Evolutionary conservation across 2,329 filamentous ascomycete species (phyloP).

Genomic region (Ophiocordyceps polyrhachis-furcata): DNA sequence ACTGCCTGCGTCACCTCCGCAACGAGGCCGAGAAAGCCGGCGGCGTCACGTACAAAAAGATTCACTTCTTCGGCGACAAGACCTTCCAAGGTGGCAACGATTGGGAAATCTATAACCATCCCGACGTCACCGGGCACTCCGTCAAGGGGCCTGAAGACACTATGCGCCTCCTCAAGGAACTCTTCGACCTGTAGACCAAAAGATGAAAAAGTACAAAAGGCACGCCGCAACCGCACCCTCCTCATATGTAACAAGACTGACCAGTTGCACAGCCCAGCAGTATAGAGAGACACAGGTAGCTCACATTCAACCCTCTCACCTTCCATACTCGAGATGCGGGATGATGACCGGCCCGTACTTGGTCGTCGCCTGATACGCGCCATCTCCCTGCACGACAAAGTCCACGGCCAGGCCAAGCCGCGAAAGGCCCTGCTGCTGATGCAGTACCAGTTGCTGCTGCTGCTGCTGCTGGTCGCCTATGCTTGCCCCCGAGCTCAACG

Average conservation of each 20-base stretch:
- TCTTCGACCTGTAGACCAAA: conserved; percentile 46
- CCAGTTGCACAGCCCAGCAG: not conserved
- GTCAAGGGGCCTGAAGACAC: conserved; percentile 74
- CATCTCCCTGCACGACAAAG: conserved; percentile 91
- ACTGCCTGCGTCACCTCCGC: conserved; percentile 79
- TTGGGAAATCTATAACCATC: conserved; percentile 77
- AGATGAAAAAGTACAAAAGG: not conserved
- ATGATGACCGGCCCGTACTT: conserved; percentile 97
- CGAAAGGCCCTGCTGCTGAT: conserved; percentile 23
- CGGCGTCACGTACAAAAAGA: conserved; percentile 61
- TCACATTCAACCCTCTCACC: conserved; percentile 5
- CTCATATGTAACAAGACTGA: too few species aligned
- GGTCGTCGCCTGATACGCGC: conserved; percentile 59
- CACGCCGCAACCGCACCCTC: not conserved
- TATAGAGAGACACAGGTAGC: not conserved
- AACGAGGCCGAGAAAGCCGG: conserved; percentile 52
- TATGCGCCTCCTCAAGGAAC: conserved; percentile 56
- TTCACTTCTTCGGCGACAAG: conserved; percentile 99
- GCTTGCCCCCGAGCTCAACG: conserved; percentile 19
- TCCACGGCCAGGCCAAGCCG: conserved; percentile 82
- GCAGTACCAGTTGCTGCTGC: conserved; percentile 9
- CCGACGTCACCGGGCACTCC: conserved; percentile 66
- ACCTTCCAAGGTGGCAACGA: conserved; percentile 81
- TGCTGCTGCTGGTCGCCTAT: conserved; percentile 7
- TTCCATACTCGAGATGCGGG: conserved; percentile 62